Evolutionary conservation across 208 protist genomes (phyloP).

Genomic region (Porcisia hertigi): DNA sequence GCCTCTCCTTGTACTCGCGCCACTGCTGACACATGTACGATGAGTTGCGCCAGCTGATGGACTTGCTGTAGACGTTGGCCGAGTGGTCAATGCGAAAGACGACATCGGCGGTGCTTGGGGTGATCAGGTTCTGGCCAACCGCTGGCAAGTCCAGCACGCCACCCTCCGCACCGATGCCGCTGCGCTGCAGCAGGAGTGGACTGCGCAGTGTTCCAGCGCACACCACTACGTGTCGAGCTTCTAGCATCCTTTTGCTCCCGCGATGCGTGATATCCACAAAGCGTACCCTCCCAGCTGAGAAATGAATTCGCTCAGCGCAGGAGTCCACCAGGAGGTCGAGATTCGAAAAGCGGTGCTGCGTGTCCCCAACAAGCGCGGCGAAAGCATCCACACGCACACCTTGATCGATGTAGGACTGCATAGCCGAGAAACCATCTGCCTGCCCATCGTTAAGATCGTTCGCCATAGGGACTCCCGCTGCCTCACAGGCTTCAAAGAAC

Average conservation of each 20-base stretch:
- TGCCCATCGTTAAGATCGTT: constrained; percentile 61
- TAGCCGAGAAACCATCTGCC: constrained; percentile 53
- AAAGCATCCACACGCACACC: constrained; percentile 57
- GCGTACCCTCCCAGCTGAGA: constrained; percentile 21
- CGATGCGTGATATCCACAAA: constrained; percentile 25
- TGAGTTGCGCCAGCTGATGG: constrained; percentile 59
- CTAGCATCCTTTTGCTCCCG: constrained; percentile 3
- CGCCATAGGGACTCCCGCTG: constrained; percentile 48
- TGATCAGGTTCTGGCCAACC: constrained; percentile 72
- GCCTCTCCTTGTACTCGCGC: constrained; percentile 73
- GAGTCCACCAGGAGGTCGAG: constrained; percentile 40
- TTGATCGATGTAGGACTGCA: constrained; percentile 55
- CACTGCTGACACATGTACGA: constrained; percentile 62
- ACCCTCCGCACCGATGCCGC: constrained; percentile 51
- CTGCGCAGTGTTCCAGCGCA: constrained; percentile 57
- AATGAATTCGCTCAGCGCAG: constrained; percentile 37
- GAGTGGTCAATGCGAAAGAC: constrained; percentile 44
- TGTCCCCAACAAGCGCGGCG: constrained; percentile 41
- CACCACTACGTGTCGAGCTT: constrained; percentile 36
- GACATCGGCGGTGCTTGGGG: constrained; percentile 43
- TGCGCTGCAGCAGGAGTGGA: constrained; percentile 62
- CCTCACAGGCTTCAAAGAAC: constrained; percentile 83
- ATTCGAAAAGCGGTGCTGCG: constrained; percentile 35
- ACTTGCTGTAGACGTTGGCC: constrained; percentile 51
- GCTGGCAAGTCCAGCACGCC: constrained; percentile 37